These are phyloP conservation scores for Abortiporus biennis DNA, from an alignment of 1,284 basidiomycete genomes.

Conservation along the genomic window DNA sequence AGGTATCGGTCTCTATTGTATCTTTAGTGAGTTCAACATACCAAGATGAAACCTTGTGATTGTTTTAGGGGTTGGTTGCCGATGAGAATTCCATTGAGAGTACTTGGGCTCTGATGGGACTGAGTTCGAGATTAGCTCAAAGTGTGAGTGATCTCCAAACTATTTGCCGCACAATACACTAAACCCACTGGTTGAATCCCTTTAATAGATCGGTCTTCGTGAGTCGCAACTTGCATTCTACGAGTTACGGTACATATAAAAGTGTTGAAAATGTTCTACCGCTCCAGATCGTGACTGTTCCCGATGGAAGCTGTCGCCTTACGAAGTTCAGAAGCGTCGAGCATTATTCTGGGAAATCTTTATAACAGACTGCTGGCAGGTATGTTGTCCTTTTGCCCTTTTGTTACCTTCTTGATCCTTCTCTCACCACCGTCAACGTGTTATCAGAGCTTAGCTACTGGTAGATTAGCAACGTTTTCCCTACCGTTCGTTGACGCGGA, in stretches of 20 bases:
- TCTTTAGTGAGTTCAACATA: constrained; percentile 42
- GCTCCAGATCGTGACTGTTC: constrained; percentile 39
- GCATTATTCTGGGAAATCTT: constrained; percentile 43
- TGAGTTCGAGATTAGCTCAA: constrained; percentile 29
- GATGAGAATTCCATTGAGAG: constrained; percentile 33
- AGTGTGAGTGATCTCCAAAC: constrained; percentile 21
- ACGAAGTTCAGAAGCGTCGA: constrained; percentile 36
- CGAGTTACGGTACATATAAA: no score
- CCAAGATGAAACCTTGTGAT: no score
- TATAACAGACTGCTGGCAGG: constrained; percentile 29
- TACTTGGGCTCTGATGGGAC: constrained; percentile 28
- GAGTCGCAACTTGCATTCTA: constrained; percentile 7
- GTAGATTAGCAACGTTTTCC: constrained; percentile 22
- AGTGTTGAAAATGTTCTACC: no score
- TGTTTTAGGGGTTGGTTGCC: constrained; percentile 23
- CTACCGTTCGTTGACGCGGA: constrained; percentile 25
- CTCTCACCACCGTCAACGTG: not conserved
- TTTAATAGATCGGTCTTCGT: constrained; percentile 24
- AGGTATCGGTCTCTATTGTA: constrained; percentile 26
- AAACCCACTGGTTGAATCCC: not conserved
- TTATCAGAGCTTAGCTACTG: constrained; percentile 22
- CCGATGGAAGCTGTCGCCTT: constrained; percentile 31
- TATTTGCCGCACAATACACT: not conserved
- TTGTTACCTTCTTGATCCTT: not conserved
- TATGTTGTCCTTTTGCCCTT: constrained; percentile 14